A percentile compares a stretch with the other conserved stretches of the same genome.
Evolutionary conservation across 305 asterid genomes (phyloP).

Genomic region (Euphrasia arctica): DNA sequence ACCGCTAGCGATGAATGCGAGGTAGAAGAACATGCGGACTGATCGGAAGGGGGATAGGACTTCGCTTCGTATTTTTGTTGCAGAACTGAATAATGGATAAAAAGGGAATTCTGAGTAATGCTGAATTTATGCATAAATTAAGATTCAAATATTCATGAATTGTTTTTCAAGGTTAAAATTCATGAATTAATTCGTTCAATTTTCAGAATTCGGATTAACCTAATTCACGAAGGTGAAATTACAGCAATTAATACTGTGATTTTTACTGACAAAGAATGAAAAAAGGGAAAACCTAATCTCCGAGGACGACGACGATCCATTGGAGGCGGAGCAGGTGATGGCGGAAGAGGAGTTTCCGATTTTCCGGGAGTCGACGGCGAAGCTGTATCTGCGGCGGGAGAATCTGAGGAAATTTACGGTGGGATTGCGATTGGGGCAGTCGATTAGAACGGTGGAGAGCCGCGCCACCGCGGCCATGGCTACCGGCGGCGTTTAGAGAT

Average conservation of each 20-base stretch:
- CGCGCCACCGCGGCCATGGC: slow-evolving; percentile 46
- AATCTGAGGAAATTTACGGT: slow-evolving; percentile 15
- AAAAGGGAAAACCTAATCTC: slow-evolving; percentile 39
- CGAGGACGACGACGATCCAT: slow-evolving; percentile 46
- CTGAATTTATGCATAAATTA: too few species aligned
- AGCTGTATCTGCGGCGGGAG: slow-evolving; percentile 26
- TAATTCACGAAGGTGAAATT: neutral
- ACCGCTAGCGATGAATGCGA: slow-evolving; percentile 82
- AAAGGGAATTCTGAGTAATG: too few species aligned
- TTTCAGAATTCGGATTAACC: neutral
- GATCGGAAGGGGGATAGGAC: slow-evolving; percentile 93
- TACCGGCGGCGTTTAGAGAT: slow-evolving; percentile 1
- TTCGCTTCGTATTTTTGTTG: slow-evolving; percentile 86
- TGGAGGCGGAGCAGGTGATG: slow-evolving; percentile 49
- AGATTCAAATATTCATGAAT: too few species aligned
- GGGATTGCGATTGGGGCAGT: slow-evolving; percentile 31
- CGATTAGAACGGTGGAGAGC: slow-evolving; percentile 29
- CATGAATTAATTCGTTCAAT: neutral
- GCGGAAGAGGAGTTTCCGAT: slow-evolving; percentile 23
- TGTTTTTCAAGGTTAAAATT: too few species aligned
- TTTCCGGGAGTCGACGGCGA: slow-evolving; percentile 24
- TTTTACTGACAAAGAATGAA: neutral
- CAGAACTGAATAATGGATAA: slow-evolving; percentile 48
- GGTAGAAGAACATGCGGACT: slow-evolving; percentile 89
- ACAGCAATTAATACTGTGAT: neutral